phyloP scores from a whole-genome alignment of 1,284 basidiomycete species.

The Trichosporon asahii region DNA sequence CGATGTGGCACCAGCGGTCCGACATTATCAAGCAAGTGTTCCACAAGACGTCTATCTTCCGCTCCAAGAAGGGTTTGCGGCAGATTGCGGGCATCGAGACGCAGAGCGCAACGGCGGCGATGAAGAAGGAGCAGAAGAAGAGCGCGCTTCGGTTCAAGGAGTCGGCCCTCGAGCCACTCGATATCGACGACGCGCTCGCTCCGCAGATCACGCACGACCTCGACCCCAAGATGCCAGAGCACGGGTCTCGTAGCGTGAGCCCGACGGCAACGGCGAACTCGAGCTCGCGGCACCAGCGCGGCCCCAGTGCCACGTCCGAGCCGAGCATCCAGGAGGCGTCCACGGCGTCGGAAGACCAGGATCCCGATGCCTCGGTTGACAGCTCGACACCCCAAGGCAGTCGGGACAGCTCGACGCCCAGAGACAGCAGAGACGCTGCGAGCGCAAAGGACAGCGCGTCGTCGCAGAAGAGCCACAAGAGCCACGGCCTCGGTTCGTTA shows the following conservation, averaged over 20 bases:
- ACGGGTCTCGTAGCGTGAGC: slow-evolving; percentile 2
- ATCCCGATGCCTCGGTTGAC: neutral
- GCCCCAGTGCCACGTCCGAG: neutral
- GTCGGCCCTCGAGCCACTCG: slow-evolving; percentile 16
- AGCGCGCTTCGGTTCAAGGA: slow-evolving; percentile 21
- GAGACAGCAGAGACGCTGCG: neutral
- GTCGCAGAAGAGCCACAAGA: neutral
- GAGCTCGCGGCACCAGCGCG: neutral
- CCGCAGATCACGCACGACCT: slow-evolving; percentile 5
- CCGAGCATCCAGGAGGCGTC: neutral
- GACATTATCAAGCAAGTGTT: slow-evolving; percentile 49
- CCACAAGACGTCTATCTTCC: slow-evolving; percentile 44
- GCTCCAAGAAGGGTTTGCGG: slow-evolving; percentile 38
- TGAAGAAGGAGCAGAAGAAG: slow-evolving; percentile 12
- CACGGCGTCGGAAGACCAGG: neutral
- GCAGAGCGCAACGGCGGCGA: neutral
- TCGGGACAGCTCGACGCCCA: neutral
- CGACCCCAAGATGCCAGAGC: slow-evolving; percentile 5
- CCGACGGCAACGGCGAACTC: neutral
- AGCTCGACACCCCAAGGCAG: neutral
- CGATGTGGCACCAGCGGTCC: slow-evolving; percentile 50
- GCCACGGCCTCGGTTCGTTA: neutral
- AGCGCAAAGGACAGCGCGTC: neutral
- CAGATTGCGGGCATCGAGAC: slow-evolving; percentile 29
- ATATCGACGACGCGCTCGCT: slow-evolving; percentile 15